Evolutionary conservation across 495 filamentous ascomycete genomes (phyloP), one percentile per base, ranked within the genome.

Genomic region (Penicillium canariense): DNA sequence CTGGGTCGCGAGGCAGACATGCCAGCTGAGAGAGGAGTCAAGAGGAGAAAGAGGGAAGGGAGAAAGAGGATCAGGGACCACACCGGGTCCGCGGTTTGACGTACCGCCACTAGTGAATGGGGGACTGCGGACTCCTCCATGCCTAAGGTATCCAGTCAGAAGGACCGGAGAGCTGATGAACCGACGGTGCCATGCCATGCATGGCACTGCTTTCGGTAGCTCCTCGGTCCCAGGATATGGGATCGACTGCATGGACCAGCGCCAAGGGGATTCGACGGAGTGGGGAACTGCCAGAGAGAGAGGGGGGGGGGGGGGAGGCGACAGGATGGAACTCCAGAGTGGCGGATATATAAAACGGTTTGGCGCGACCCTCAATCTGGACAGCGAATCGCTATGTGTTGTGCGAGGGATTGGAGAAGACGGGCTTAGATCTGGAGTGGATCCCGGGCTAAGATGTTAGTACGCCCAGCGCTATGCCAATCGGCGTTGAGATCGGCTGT

Each of bases 1-100:
- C 54, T 62, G 59, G 62, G 51, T 28, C 59, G 31, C 56, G 51
- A 67, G 65, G 62, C 59, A 62, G 55, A 67, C 44, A 58, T 56
- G 20, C 53, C 56, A 67, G 65, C 65, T 67, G 65, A 55, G 55
- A 56, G 35, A 42, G 38, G 38, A 12, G 38, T 10, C 17, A 22
- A 28, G 42, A 27, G 42, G 25, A 28, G 2, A 23, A 23, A 10
- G 26, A 5, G 43, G 43, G n/a, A n/a, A n/a, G n/a, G n/a, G n/a
- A n/a, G n/a, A n/a, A n/a, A 27, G 26, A 34, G 46, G 45, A 40
- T 32, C 34, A 48, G 48, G 54, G 15, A 48, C 48, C 54, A 38
- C 48, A 56, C 12, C 51, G 20, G 30, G 28, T 34, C 31, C 31
- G 31, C 8, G 31, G 31, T 34, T 34, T 14, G 31, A 34, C 14